Evolutionary conservation across 768 basidiomycete genomes (phyloP).

Genomic region (Pholiota conissans): DNA sequence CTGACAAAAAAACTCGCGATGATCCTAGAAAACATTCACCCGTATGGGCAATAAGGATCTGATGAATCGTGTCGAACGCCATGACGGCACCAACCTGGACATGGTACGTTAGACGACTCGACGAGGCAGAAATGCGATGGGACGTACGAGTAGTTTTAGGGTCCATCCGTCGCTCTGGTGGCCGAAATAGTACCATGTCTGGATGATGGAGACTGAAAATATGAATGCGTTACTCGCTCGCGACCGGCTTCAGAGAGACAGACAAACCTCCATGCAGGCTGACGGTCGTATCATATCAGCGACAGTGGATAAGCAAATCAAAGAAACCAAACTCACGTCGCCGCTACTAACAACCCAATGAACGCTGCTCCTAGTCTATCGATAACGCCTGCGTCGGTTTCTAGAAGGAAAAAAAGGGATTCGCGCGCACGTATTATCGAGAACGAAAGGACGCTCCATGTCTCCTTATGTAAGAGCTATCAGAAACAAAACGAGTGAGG

Average conservation of each 20-base stretch:
- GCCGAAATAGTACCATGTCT: constrained; percentile 55
- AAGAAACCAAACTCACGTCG: constrained; percentile 39
- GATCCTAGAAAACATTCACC: constrained; percentile 26
- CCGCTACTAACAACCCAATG: constrained; percentile 49
- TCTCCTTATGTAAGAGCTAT: neutral
- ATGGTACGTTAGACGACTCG: neutral
- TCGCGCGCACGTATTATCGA: constrained; percentile 17
- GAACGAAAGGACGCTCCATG: constrained; percentile 8
- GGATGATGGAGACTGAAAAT: constrained; percentile 49
- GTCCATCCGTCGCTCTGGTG: constrained; percentile 52
- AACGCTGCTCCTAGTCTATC: constrained; percentile 44
- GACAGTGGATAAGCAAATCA: neutral
- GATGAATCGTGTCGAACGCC: constrained; percentile 52
- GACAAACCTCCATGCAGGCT: constrained; percentile 53
- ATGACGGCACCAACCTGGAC: constrained; percentile 49
- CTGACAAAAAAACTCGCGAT: neutral
- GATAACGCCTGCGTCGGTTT: neutral
- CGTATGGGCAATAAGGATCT: constrained; percentile 52
- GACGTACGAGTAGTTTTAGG: constrained; percentile 42
- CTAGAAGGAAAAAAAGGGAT: neutral
- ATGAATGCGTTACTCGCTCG: neutral
- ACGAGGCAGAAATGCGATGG: neutral
- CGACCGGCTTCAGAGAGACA: neutral
- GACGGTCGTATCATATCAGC: neutral
- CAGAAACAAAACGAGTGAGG: neutral